Percentiles rank a stretch among this genome's conserved stretches.
Conservation (phyloP, 1,284 basidiomycete species). For the Heterobasidion annosum region DNA sequence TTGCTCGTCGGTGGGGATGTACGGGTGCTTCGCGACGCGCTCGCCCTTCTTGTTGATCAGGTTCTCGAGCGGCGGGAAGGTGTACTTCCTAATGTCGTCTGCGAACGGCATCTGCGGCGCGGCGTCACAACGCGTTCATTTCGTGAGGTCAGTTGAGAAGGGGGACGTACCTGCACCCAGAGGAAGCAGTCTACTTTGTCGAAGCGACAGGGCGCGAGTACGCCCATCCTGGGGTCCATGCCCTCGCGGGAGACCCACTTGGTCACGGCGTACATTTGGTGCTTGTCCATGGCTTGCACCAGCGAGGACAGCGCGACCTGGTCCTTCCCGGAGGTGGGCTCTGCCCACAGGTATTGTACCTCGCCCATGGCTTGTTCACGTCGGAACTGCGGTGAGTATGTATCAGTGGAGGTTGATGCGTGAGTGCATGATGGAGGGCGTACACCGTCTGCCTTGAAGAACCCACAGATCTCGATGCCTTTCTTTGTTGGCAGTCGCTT, state of each 20-base stretch:
- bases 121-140: background rate
- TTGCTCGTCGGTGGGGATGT: constrained; percentile 77
- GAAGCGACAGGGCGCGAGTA: constrained; percentile 55
- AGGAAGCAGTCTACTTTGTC: constrained; percentile 71
- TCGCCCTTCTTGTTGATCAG: constrained; percentile 76
- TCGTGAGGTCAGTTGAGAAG: background rate
- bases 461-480: constrained; percentile 85
- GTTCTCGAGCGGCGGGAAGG: constrained; percentile 75
- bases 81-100: constrained; percentile 84
- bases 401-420: background rate
- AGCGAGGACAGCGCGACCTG: constrained; percentile 85
- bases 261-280: constrained; percentile 48
- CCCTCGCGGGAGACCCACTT: constrained; percentile 72
- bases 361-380: constrained; percentile 82
- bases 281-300: constrained; percentile 65
- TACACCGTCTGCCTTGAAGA: constrained; percentile 66
- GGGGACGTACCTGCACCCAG: constrained; percentile 62
- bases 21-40: constrained; percentile 65
- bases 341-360: constrained; percentile 82
- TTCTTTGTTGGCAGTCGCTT: constrained; percentile 61
- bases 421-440: constrained; percentile 2
- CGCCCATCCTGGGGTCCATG: constrained; percentile 79
- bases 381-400: constrained; percentile 45
- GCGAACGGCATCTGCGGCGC: constrained; percentile 79
- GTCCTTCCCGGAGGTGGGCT: constrained; percentile 55